Evolutionary conservation across 495 filamentous ascomycete genomes (phyloP).

Genomic region (Arthonia radiata): DNA sequence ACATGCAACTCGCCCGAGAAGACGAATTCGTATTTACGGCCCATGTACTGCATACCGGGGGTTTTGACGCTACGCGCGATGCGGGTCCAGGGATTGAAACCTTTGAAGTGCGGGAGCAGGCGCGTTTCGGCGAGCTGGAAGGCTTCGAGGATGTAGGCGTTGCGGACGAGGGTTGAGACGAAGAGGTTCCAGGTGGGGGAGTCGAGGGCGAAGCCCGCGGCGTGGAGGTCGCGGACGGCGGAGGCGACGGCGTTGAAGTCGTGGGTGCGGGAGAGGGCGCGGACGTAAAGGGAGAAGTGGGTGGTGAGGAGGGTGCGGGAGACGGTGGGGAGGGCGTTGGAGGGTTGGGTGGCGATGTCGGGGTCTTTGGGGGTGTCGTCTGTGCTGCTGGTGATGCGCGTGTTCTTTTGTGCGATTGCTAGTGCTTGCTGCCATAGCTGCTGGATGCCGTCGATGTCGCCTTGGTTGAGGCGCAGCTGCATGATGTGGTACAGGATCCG

Average conservation of each 20-base stretch:
- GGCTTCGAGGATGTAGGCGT: neutral
- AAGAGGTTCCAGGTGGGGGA: slow-evolving; percentile 36
- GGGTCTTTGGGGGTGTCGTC: neutral
- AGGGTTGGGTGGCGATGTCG: slow-evolving; percentile 3
- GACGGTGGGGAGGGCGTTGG: slow-evolving; percentile 24
- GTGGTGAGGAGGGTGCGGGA: slow-evolving; percentile 32
- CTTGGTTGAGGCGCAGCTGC: too few species aligned
- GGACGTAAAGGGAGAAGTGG: slow-evolving; percentile 35
- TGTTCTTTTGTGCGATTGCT: slow-evolving; percentile 19
- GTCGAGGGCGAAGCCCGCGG: slow-evolving; percentile 41
- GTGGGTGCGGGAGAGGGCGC: slow-evolving; percentile 21
- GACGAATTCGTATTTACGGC: too few species aligned
- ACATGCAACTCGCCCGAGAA: too few species aligned
- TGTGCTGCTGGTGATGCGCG: neutral
- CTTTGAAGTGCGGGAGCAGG: too few species aligned
- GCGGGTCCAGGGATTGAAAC: too few species aligned
- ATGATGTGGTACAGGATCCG: too few species aligned
- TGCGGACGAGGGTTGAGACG: slow-evolving; percentile 21
- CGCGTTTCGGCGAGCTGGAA: too few species aligned
- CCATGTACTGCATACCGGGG: too few species aligned
- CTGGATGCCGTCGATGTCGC: too few species aligned
- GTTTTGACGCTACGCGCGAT: too few species aligned
- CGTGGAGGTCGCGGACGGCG: slow-evolving; percentile 24
- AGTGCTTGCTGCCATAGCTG: slow-evolving; percentile 32
- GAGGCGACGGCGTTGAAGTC: slow-evolving; percentile 21